Conservation (phyloP, 257 asterid genomes). For the Nicotiana knightiana region DNA sequence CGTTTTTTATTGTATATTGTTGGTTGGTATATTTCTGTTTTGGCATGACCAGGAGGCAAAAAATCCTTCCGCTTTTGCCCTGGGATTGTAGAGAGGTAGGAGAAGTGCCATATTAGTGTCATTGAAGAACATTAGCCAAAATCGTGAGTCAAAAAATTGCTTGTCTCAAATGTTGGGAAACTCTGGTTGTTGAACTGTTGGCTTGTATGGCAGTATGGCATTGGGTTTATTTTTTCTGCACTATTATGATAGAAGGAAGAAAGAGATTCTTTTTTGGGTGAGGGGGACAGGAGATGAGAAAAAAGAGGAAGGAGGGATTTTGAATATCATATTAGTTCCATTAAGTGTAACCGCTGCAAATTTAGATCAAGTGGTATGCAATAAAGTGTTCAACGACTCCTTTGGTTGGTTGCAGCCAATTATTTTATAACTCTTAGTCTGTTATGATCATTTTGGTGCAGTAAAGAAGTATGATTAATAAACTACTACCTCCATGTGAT, state of each 20-base stretch:
- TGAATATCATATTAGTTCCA: no score
- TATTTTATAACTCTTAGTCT: not conserved
- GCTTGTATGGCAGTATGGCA: not conserved
- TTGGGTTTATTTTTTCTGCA: slow-evolving; percentile 3
- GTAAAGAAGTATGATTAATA: not conserved
- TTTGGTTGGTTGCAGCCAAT: slow-evolving; percentile 1
- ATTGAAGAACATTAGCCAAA: not conserved
- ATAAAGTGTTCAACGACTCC: not conserved
- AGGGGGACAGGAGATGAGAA: not conserved
- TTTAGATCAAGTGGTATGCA: not conserved
- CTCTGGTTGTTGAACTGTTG: not conserved
- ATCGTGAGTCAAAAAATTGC: not conserved
- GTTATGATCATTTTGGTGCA: not conserved
- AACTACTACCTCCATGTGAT: not conserved
- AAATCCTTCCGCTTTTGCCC: not conserved
- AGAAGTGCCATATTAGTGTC: not conserved
- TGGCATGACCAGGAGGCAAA: not conserved
- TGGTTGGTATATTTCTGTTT: not conserved
- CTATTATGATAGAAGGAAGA: not conserved
- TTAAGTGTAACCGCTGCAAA: not conserved
- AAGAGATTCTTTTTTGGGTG: not conserved
- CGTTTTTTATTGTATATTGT: not conserved
- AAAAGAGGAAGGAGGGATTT: no score
- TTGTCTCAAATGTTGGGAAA: slow-evolving; percentile 1
- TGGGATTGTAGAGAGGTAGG: not conserved